phyloP scores from a whole-genome alignment of 192 early-diverging fungal genomes.

The Coemansia sp. region DNA sequence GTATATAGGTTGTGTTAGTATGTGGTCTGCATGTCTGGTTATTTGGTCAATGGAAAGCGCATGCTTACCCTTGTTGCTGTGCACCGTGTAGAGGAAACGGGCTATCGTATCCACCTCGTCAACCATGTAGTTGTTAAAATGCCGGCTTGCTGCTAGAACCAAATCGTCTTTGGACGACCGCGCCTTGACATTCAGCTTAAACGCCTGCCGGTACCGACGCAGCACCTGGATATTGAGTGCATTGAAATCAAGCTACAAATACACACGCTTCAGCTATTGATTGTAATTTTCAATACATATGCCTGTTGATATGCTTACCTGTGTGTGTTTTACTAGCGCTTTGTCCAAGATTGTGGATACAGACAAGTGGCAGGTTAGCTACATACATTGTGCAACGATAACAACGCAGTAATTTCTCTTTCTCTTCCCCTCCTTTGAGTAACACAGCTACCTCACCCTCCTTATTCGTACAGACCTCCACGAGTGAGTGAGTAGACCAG shows the following conservation, averaged over 20 bases:
- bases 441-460: too few species aligned
- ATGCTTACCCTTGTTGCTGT: slow-evolving; percentile 40
- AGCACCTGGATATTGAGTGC: slow-evolving; percentile 44
- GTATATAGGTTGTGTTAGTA: background rate
- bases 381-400: background rate
- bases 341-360: background rate
- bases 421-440: background rate
- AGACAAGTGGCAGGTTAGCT: background rate
- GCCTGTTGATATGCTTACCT: slow-evolving; percentile 11
- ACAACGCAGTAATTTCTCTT: background rate
- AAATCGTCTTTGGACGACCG: slow-evolving; percentile 53
- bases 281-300: too few species aligned
- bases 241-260: slow-evolving; percentile 47
- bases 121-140: slow-evolving; percentile 41
- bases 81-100: slow-evolving; percentile 50
- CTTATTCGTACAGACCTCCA: too few species aligned
- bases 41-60: background rate
- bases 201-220: slow-evolving; percentile 52
- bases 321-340: slow-evolving; percentile 19
- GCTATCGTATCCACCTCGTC: slow-evolving; percentile 56
- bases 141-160: slow-evolving; percentile 40
- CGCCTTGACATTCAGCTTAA: slow-evolving; percentile 54
- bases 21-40: background rate
- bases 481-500: too few species aligned
- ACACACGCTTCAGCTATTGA: background rate